A percentile compares a stretch with the other conserved stretches of the same genome.
Evolutionary conservation across 345 rosid genomes (phyloP).

Genomic region (Gynandropsis gynandra): DNA sequence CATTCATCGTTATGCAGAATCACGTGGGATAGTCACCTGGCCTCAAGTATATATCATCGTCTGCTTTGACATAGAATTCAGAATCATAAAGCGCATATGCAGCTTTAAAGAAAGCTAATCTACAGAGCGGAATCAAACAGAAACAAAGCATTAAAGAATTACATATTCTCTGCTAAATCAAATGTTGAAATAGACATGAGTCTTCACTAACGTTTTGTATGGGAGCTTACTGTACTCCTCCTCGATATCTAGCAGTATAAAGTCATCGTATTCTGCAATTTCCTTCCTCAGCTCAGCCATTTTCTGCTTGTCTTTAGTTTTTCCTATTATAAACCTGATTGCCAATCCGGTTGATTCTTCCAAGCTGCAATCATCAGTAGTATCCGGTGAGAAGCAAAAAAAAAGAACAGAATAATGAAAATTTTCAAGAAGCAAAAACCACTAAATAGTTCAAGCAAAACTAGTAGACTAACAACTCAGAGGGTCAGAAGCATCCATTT

Average conservation of each 20-base stretch:
- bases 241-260: constrained; percentile 75
- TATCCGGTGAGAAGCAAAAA: not conserved
- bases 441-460: not conserved
- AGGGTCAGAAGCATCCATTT: not conserved
- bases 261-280: constrained; percentile 71
- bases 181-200: not conserved
- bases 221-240: constrained; percentile 99
- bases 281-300: constrained; percentile 65
- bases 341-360: constrained; percentile 87
- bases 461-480: no score
- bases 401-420: not conserved
- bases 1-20: not conserved
- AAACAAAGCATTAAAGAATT: not conserved
- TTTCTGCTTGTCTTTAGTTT: constrained; percentile 45
- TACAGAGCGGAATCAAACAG: constrained; percentile 20
- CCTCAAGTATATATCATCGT: constrained; percentile 85
- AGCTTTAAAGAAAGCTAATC: constrained; percentile 83
- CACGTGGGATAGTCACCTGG: constrained; percentile 54
- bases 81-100: constrained; percentile 78
- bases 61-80: constrained; percentile 89
- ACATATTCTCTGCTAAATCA: not conserved
- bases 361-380: constrained; percentile 37
- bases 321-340: constrained; percentile 72
- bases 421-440: constrained; percentile 8
- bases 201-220: constrained; percentile 83